Base-by-base conservation (phyloP, 2,329 filamentous ascomycete genomes). In the Penicillium sp. region DNA sequence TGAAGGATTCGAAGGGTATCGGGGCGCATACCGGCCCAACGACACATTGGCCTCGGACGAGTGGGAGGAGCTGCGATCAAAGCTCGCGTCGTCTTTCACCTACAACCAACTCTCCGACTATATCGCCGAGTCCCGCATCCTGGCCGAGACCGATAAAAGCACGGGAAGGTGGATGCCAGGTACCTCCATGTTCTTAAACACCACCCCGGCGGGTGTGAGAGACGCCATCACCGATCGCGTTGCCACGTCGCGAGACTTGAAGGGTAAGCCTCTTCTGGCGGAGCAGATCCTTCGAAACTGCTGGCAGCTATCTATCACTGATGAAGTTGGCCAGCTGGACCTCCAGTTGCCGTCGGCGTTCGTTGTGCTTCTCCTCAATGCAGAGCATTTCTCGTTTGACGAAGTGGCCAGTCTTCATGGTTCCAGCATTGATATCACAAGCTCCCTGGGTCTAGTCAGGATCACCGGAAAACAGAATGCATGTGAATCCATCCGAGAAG, bases 261-360 rank as follows among this genome's bases (percentile, higher is more conserved):
- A 57, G 25, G 61, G 61, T 3, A 73, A 73, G 42, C 33, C 59
- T n/a, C 42, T 61, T 7, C 45, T 70, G 20, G 62, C 62, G 13
- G 69, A 73, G 50, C 62, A 46, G 29, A 67, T 73, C 29, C 59
- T 72, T 41, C 66, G 71, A 33, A 63, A 71, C 37, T 70, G 65
- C 57, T 73, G 71, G 71, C 51, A 67, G 28, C 54, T 73, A 20
- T 65, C 63, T 3, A 49, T 70, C 27, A 33, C 47, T 12, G 61
- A 59, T 23, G 69, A 72, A 49, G 47, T 65, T 42, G 71, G 71
- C 7, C 69, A 70, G 44, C 44, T 71, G 37, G 68, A 72, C 44
- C 57, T 73, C 6, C 60, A 54, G 13, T 52, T 73, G 12, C 58
- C 63, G 6, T 44, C 58, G 10, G 51, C 56, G 6, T 52, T 52